Conservation (phyloP, 495 filamentous ascomycete genomes). For the Chaetomium cochliodes region DNA sequence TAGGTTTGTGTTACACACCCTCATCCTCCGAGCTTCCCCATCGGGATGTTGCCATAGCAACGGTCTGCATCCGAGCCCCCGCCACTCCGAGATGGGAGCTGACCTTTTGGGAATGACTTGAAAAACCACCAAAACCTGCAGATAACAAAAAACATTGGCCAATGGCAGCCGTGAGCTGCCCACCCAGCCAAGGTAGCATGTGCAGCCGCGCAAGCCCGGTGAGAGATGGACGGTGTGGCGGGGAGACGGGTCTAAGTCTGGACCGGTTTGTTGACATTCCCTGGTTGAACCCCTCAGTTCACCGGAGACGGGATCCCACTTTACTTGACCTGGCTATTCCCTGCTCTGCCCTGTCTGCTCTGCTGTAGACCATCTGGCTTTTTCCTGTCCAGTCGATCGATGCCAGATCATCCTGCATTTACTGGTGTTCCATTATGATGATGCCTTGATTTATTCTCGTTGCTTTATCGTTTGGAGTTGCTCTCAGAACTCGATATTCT, state of each 20-base stretch:
- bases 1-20: not conserved
- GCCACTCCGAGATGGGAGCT: not conserved
- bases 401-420: constrained; percentile 19
- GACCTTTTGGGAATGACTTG: not conserved
- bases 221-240: not conserved
- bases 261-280: constrained; percentile 19
- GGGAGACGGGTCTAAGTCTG: not conserved
- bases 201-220: not conserved
- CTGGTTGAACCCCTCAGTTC: constrained; percentile 3
- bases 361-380: constrained; percentile 5
- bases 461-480: not conserved
- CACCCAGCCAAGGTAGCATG: not conserved
- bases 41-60: constrained; percentile 12
- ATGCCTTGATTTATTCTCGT: constrained; percentile 1
- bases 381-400: not conserved
- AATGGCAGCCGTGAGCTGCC: not conserved
- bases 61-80: not conserved
- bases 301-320: not conserved
- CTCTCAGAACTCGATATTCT: not conserved
- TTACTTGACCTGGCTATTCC: not conserved
- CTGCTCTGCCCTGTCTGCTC: constrained; percentile 1
- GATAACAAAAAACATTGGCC: constrained; percentile 1
- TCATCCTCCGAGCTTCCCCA: not conserved
- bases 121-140: not conserved
- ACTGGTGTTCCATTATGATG: not conserved